phyloP scores from a whole-genome alignment of 208 protist genomes.

The Naegleria lovaniensis region DNA sequence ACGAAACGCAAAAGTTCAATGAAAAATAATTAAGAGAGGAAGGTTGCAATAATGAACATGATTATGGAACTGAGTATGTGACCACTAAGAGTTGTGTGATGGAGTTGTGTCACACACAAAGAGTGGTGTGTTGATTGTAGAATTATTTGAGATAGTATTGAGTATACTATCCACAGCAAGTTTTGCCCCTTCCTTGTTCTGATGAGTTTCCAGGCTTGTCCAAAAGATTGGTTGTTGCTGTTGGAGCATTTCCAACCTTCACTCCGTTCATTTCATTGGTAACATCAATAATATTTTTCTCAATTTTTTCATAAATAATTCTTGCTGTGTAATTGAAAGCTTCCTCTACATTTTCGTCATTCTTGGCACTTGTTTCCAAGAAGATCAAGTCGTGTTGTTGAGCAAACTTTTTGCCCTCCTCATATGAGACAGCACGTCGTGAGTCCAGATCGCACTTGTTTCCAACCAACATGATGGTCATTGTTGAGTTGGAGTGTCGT shows the following conservation, averaged over 20 bases:
- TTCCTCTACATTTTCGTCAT: constrained; percentile 86
- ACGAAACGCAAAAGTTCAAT: not conserved
- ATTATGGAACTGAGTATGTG: not conserved
- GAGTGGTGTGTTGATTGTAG: too few relatives aligned
- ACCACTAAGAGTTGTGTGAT: not conserved
- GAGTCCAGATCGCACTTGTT: constrained; percentile 97
- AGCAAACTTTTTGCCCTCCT: constrained; percentile 94
- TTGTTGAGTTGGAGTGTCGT: constrained; percentile 84
- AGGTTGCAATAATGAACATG: not conserved
- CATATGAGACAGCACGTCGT: constrained; percentile 75
- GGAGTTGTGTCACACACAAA: too few relatives aligned
- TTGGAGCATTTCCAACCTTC: constrained; percentile 16
- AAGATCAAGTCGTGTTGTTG: constrained; percentile 87
- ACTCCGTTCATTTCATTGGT: constrained; percentile 31
- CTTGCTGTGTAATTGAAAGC: constrained; percentile 85
- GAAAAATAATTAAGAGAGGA: not conserved
- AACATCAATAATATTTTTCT: constrained; percentile 77
- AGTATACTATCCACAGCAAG: constrained; percentile 12
- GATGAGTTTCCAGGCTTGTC: not conserved
- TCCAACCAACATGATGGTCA: constrained; percentile 98
- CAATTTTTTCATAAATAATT: constrained; percentile 90
- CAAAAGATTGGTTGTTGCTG: not conserved
- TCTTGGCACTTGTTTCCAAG: constrained; percentile 97
- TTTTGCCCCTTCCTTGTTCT: not conserved
- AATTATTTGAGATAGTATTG: too few relatives aligned